Percentiles rank a stretch among this genome's conserved stretches.
Conservation (phyloP, 257 asterid species). For the Fraxinus quadrangulata region DNA sequence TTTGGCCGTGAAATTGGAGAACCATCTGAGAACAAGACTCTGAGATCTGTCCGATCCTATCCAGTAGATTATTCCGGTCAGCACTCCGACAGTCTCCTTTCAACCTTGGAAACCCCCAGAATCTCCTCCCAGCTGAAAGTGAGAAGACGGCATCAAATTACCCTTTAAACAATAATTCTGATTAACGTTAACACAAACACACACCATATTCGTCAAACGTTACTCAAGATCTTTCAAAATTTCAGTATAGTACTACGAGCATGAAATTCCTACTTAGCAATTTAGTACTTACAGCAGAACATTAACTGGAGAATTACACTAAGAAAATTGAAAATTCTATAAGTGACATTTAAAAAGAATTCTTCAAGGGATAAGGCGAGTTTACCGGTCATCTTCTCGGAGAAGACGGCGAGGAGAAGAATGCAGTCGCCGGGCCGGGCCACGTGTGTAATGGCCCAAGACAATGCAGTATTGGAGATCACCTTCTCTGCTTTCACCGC, state of each 20-base stretch:
- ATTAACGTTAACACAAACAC: background rate
- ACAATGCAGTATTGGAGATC: constrained; percentile 59
- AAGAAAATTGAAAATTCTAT: background rate
- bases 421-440: constrained; percentile 73
- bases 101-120: constrained; percentile 71
- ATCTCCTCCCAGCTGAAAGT: constrained; percentile 49
- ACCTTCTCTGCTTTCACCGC: constrained; percentile 80
- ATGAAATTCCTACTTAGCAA: background rate
- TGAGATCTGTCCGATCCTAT: constrained; percentile 66
- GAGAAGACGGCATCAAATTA: background rate
- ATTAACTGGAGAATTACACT: background rate
- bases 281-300: background rate
- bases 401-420: constrained; percentile 65
- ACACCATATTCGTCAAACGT: background rate
- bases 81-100: constrained; percentile 52
- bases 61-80: constrained; percentile 40
- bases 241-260: background rate
- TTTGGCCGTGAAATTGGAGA: constrained; percentile 65
- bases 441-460: constrained; percentile 87
- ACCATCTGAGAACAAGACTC: constrained; percentile 88
- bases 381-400: constrained; percentile 42
- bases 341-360: too few relatives aligned
- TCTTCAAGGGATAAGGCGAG: background rate
- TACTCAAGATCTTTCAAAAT: background rate
- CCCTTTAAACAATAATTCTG: background rate